These are phyloP conservation scores for Nannochloropsis salina DNA, from an alignment of 108 stramenopile species.

Conservation along the genomic window DNA sequence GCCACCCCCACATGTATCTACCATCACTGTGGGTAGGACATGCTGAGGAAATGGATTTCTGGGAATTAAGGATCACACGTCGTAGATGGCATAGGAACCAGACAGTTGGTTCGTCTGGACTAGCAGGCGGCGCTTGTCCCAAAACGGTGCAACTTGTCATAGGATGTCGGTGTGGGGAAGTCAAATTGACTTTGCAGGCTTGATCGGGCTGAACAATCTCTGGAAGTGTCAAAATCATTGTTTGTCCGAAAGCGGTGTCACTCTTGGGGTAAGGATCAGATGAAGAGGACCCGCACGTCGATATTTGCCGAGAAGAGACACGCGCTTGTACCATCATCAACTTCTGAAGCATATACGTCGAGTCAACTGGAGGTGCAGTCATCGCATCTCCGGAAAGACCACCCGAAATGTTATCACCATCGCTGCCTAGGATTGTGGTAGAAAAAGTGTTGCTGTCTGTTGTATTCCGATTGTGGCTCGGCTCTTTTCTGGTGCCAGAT, in stretches of 20 bases:
- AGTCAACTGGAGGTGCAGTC: too few species aligned
- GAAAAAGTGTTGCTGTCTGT: background rate
- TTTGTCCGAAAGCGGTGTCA: background rate
- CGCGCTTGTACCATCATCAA: conserved; percentile 17
- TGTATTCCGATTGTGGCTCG: too few species aligned
- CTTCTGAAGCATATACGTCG: background rate
- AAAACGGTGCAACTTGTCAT: conserved; percentile 1
- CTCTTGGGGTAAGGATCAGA: background rate
- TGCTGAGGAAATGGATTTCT: background rate
- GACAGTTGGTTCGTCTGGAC: background rate
- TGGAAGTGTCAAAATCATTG: background rate
- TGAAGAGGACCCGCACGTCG: background rate
- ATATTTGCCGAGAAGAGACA: background rate
- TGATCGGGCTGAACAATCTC: background rate
- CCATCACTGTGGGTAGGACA: too few species aligned
- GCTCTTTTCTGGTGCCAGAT: too few species aligned
- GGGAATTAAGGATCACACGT: background rate
- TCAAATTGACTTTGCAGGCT: background rate
- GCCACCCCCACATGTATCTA: background rate
- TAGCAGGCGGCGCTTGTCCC: background rate
- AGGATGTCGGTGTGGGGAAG: background rate
- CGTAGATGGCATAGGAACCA: conserved; percentile 14
- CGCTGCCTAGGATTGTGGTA: background rate
- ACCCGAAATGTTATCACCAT: too few species aligned
- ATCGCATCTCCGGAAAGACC: too few species aligned